Evolutionary conservation across 331 rosid species (phyloP), one percentile per base, ranked within the genome.

Genomic region (Malus hybrid): DNA sequence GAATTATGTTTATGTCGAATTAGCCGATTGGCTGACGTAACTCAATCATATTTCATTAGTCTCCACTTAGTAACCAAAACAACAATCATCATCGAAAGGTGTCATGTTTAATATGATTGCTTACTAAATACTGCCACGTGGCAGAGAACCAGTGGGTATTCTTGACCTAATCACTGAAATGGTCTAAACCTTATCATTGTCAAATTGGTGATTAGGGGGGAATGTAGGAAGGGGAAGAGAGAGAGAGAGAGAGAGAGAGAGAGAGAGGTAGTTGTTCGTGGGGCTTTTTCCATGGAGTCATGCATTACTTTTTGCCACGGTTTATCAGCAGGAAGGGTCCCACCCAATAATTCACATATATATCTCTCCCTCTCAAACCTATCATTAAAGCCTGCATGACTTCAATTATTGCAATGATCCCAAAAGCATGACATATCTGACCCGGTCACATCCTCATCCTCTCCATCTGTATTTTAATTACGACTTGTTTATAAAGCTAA

Each of bases 321-420:
- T 42, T 42, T 39, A 10, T 42, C 48, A 42, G 48, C 55, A 62
- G 27, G 15, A 16, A 10, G 76, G 90, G 87, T 39, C 87, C 95
- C 84, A 71, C 79, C 77, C 82, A 87, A 87, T 88, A 81, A 87
- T 88, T 82, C 79, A 85, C 81, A 81, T 27, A 3, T 15, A 52
- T 15, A 52, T 66, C 44, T 67, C 56, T 74, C 67, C 55, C 72
- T 32, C 55, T 76, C 73, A 73, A 78, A 59, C 86, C 76, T 86
- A 89, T 89, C 86, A 89, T 93, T 85, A 91, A 91, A 89, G 98
- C 86, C 85, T 89, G 94, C 96, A 88, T 93, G 85, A 83, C 79
- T 91, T 91, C 98, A 91, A 91, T 93, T 72, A 91, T 89, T 89
- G 96, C 93, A 88, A 87, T 85, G 87, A 93, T 93, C 96, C 92